Evolutionary conservation across 306 rosid species (phyloP), one percentile per base, ranked within the genome.

Genomic region (Comarum palustre): DNA sequence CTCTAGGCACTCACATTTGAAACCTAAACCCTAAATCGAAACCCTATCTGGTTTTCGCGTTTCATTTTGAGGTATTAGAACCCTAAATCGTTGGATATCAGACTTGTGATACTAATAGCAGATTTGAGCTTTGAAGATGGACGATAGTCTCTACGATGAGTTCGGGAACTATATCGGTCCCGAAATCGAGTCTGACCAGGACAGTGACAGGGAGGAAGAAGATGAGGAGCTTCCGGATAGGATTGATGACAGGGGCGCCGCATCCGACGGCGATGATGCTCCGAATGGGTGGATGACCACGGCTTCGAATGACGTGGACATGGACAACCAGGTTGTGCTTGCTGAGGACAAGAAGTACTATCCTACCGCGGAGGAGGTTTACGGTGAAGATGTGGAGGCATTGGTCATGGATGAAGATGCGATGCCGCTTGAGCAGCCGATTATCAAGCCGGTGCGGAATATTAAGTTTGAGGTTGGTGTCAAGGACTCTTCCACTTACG

Each of bases 111-210:
- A 13, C 51, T 74, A 60, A n/a, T 66, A 20, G 60, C 82, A 84
- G 88, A 42, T 77, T 75, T 42, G 74, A 59, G 65, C 15, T 59
- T 10, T 39, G 24, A 32, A 31, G 3, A 94, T 94, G 99, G 97
- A 94, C 66, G 97, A 94, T 47, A 94, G 95, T 85, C 84, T 94
- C 54, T 94, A 94, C 54, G 99, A 94, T 41, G 97, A 94, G 86
- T 94, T 94, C 32, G 99, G 99, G 2, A 94, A 94, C 90, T 94
- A 94, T 77, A 94, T 94, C 59, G 99, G 99, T 2, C 99, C 99
- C 3, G 99, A 94, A 75, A 94, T 94, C 29, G 99, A 94, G 69
- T 89, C 96, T 38, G 99, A 91, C 77, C 82, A 55, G 66, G 99
- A 94, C 62, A 89, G 97, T 76, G 99, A 91, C 45, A 55, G 91